Evolutionary conservation across 2,329 filamentous ascomycete species (phyloP).

Genomic region (Dactylellina leptospora): DNA sequence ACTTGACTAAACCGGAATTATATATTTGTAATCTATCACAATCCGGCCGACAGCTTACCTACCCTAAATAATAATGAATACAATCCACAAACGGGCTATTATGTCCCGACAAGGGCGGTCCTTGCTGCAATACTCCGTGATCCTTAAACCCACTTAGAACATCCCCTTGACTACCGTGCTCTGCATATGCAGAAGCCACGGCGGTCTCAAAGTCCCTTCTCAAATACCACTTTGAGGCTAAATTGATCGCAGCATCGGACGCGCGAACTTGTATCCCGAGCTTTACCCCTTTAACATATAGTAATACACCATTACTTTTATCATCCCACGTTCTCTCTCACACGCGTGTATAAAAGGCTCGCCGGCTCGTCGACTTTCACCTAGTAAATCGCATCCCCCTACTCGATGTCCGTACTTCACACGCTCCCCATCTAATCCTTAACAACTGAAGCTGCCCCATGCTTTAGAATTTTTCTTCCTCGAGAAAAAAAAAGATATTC

Average conservation of each 20-base stretch:
- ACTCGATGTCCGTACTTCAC: too few species aligned
- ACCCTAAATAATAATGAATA: too few species aligned
- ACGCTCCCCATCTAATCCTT: too few species aligned
- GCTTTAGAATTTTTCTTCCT: not conserved
- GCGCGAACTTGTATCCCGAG: too few species aligned
- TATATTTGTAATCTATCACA: too few species aligned
- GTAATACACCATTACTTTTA: not conserved
- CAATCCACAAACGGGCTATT: too few species aligned
- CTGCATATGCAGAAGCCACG: conserved; percentile 48
- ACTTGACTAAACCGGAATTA: too few species aligned
- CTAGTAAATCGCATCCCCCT: too few species aligned
- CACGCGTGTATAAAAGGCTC: too few species aligned
- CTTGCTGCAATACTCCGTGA: not conserved
- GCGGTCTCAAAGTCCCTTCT: conserved; percentile 26
- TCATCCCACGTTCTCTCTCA: not conserved
- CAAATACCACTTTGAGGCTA: conserved; percentile 6
- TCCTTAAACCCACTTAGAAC: not conserved
- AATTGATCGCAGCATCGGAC: not conserved
- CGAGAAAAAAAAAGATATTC: conserved; percentile 31
- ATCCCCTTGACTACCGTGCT: conserved; percentile 22
- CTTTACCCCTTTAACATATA: not conserved
- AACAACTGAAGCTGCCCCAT: not conserved
- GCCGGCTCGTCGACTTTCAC: too few species aligned
- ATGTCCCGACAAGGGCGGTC: too few species aligned
- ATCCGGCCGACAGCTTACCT: too few species aligned